phyloP scores from a whole-genome alignment of 1,284 basidiomycete species.

The Fomitopsis schrenkii region DNA sequence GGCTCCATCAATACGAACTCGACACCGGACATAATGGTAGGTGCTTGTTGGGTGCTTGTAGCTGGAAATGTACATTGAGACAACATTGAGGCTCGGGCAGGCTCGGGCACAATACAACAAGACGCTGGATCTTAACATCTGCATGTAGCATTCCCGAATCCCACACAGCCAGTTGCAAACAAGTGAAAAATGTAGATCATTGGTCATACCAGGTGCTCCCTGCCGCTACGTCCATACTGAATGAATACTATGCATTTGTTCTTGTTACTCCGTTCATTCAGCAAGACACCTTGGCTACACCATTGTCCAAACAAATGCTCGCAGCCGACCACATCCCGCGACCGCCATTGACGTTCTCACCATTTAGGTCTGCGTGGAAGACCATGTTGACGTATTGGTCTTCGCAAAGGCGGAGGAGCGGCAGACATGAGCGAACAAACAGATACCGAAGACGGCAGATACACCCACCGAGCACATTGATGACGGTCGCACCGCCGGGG shows the following conservation, averaged over 20 bases:
- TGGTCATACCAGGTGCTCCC: too few species aligned
- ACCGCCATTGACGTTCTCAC: slow-evolving; percentile 1
- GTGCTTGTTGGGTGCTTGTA: too few species aligned
- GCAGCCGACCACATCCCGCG: slow-evolving; percentile 4
- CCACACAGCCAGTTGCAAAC: too few species aligned
- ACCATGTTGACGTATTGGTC: slow-evolving; percentile 6
- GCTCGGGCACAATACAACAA: too few species aligned
- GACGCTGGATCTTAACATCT: too few species aligned
- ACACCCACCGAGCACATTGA: slow-evolving; percentile 3
- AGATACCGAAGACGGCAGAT: too few species aligned
- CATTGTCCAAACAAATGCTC: background rate
- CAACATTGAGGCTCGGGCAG: too few species aligned
- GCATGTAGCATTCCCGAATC: too few species aligned
- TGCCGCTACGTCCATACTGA: too few species aligned
- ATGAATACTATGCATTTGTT: too few species aligned
- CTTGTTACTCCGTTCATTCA: background rate
- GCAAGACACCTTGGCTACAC: slow-evolving; percentile 4
- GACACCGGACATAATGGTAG: slow-evolving; percentile 1
- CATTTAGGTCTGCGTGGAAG: slow-evolving; percentile 7
- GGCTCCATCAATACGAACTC: slow-evolving; percentile 11
- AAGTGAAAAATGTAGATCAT: too few species aligned
- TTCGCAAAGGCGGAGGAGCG: background rate
- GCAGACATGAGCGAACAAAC: background rate
- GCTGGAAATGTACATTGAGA: background rate
- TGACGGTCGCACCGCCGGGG: slow-evolving; percentile 3